Evolutionary conservation across 1,284 basidiomycete species (phyloP), one percentile per base, ranked within the genome.

Genomic region (Somion occarium): DNA sequence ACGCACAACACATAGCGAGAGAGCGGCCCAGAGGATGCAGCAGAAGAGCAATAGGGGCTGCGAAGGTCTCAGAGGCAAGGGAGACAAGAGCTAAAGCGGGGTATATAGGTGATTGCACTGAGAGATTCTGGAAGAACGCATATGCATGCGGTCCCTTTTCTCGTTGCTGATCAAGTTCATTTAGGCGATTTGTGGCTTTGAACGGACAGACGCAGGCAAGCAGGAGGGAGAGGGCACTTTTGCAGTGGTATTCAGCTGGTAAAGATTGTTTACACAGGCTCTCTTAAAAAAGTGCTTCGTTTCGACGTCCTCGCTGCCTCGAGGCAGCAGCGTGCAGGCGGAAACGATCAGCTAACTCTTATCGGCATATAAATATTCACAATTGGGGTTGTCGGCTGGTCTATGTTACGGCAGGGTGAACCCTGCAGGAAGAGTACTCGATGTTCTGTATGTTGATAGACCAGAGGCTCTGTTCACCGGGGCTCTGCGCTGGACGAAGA

Each of bases 1-100:
- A 73, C 52, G 74, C 73, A 66, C 81, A 85, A 69, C 88, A 91
- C 88, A 91, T 91, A 54, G 61, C 61, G 68, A 57, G 58, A 56
- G 56, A 53, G 61, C 61, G 54, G 59, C 27, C 57, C 59, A 55
- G 56, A 51, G 52, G 59, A 44, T 58, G 60, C 61, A 56, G 53
- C 57, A 59, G 58, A 59, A 58, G 62, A 56, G 59, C 62, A 57
- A 64, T 57, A 58, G 58, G 59, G 57, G 63, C 46, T 19, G 34
- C 4, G 30, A 22, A 12, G 30, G 53, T 47, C 51, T 57, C 55
- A 50, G 50, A 56, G 53, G 39, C 27, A 34, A 41, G 46, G 60
- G 56, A 54, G 50, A 30, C n/a, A 34, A 43, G 61, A 60, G 24
- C 61, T 66, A 65, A 72, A 67, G 68, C 67, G 68, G 69, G 70